These are phyloP conservation scores for Melastoma malabathricum DNA, from an alignment of 345 rosid species.

Conservation along the genomic window DNA sequence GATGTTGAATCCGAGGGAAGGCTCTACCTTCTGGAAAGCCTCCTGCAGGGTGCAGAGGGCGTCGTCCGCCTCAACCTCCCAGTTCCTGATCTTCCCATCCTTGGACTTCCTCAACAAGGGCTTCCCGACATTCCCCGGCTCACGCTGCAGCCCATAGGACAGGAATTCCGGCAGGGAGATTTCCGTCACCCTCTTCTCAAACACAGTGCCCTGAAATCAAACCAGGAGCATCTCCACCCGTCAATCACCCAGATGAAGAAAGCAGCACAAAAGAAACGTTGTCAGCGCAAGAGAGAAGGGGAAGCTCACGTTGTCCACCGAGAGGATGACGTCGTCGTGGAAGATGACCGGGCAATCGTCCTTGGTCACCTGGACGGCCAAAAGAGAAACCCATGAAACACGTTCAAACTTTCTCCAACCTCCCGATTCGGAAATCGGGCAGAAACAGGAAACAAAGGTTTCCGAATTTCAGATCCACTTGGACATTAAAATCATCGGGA, in stretches of 20 bases:
- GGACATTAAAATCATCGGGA: not conserved
- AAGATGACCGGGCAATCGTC: conserved; percentile 91
- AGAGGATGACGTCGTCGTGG: conserved; percentile 73
- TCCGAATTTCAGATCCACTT: not conserved
- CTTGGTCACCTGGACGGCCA: conserved; percentile 78
- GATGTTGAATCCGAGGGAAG: conserved; percentile 70
- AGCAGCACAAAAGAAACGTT: not conserved
- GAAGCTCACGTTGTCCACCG: conserved; percentile 63
- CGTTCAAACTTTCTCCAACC: no score
- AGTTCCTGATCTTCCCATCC: conserved; percentile 53
- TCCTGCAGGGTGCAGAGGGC: conserved; percentile 62
- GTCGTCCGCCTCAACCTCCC: conserved; percentile 71
- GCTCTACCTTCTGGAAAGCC: conserved; percentile 61
- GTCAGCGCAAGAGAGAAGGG: not conserved
- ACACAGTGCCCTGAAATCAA: conserved; percentile 42
- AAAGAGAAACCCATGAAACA: conserved; percentile 2
- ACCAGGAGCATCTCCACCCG: no score
- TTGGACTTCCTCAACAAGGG: conserved; percentile 52
- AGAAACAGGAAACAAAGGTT: not conserved
- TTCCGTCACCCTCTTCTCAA: conserved; percentile 75
- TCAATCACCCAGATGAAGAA: no score
- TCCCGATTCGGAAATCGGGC: not conserved
- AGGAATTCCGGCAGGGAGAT: conserved; percentile 54
- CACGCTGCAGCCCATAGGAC: conserved; percentile 61
- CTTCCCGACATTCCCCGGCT: conserved; percentile 32